These are phyloP conservation scores for Chrysosporium queenslandicum DNA, from an alignment of 2,329 filamentous ascomycete genomes.

Conservation along the genomic window DNA sequence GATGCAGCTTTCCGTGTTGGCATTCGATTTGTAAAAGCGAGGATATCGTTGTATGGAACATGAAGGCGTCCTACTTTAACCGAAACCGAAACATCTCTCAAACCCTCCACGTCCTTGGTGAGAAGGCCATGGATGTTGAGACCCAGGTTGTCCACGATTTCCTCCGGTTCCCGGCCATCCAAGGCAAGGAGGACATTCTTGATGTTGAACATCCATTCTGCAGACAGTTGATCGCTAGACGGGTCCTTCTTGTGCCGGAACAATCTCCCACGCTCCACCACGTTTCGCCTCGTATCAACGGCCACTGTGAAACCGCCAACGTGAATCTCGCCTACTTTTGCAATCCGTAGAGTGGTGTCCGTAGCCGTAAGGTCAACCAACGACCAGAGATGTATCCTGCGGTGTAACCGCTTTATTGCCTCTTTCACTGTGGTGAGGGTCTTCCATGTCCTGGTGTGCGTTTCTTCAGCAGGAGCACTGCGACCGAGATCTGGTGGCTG, in stretches of 20 bases:
- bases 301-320: conserved; percentile 74
- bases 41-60: conserved; percentile 79
- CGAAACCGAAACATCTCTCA: conserved; percentile 80
- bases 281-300: conserved; percentile 83
- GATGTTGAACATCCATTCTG: conserved; percentile 85
- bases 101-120: conserved; percentile 71
- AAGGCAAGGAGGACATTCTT: conserved; percentile 83
- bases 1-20: conserved; percentile 24
- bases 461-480: conserved; percentile 12
- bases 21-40: conserved; percentile 33
- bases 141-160: conserved; percentile 77
- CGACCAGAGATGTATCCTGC: conserved; percentile 77
- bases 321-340: conserved; percentile 74
- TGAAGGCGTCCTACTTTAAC: conserved; percentile 86
- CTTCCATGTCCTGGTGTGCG: conserved; percentile 67
- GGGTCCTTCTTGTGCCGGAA: conserved; percentile 68
- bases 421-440: conserved; percentile 71
- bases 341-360: conserved; percentile 64
- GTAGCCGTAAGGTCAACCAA: conserved; percentile 81
- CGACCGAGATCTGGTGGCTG: background rate
- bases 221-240: conserved; percentile 57
- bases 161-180: conserved; percentile 71
- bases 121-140: conserved; percentile 87
- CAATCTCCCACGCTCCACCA: conserved; percentile 78
- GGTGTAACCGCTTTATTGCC: conserved; percentile 72